A percentile compares a stretch with the other conserved stretches of the same genome.
Conservation (phyloP, 2,329 filamentous ascomycete species). For the Sarocladiaceae sp. region DNA sequence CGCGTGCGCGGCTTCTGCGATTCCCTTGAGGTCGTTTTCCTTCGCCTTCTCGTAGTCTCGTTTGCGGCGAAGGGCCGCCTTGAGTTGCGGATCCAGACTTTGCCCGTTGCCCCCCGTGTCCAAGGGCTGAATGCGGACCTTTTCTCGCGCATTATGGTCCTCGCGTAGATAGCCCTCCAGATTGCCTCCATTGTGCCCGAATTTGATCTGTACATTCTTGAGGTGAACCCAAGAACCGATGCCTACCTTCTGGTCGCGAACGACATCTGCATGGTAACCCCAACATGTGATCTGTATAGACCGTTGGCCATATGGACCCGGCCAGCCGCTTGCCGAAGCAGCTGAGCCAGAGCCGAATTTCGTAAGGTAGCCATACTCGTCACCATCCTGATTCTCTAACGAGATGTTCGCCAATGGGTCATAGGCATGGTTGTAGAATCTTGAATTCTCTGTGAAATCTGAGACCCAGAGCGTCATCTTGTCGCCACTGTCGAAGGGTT, state of each 20-base stretch:
- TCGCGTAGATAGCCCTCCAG: conserved; percentile 68
- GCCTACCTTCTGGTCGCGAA: conserved; percentile 45
- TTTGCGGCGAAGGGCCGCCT: conserved; percentile 57
- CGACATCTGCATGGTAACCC: conserved; percentile 56
- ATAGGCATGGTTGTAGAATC: conserved; percentile 49
- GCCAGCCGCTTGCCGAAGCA: conserved; percentile 44
- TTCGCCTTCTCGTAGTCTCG: conserved; percentile 53
- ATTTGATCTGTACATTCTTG: conserved; percentile 66
- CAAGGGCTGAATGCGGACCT: conserved; percentile 53
- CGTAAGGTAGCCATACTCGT: conserved; percentile 48
- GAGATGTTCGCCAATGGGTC: conserved; percentile 22
- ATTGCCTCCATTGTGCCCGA: conserved; percentile 40
- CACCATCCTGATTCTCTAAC: conserved; percentile 38
- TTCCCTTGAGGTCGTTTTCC: conserved; percentile 31
- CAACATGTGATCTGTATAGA: conserved; percentile 67
- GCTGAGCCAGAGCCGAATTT: conserved; percentile 14
- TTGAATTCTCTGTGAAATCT: conserved; percentile 70
- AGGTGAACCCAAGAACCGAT: conserved; percentile 59
- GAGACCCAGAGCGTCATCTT: conserved; percentile 64
- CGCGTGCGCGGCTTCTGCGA: conserved; percentile 28
- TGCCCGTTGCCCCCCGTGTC: conserved; percentile 32
- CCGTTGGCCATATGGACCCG: conserved; percentile 66
- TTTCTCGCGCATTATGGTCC: conserved; percentile 40
- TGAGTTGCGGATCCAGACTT: conserved; percentile 39
- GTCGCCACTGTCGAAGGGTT: conserved; percentile 36